Conservation (phyloP, 2,329 filamentous ascomycete genomes). For the Aspergillus persii region DNA sequence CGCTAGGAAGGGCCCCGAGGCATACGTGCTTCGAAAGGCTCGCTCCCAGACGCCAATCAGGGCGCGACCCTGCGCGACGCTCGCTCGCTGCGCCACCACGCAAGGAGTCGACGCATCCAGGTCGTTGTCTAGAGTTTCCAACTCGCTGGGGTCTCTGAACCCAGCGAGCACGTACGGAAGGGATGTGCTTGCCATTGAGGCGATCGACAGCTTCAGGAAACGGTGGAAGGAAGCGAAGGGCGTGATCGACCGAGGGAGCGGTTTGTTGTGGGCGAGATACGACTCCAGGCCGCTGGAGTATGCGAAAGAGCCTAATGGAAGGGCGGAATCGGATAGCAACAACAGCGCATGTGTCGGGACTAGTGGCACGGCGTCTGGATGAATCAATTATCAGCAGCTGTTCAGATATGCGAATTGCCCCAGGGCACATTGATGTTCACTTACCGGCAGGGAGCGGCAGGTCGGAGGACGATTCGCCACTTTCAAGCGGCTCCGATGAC, state of each 20-base stretch:
- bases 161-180: conserved; percentile 60
- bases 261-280: conserved; percentile 58
- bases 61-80: conserved; percentile 59
- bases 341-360: conserved; percentile 53
- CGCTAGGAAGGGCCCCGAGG: conserved; percentile 11
- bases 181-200: conserved; percentile 57
- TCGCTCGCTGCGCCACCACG: conserved; percentile 61
- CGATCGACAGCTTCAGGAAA: conserved; percentile 58
- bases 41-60: conserved; percentile 61
- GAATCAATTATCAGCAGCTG: background rate
- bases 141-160: conserved; percentile 48
- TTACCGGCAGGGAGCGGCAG: conserved; percentile 11
- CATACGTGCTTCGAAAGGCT: conserved; percentile 44
- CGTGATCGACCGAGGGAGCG: conserved; percentile 30
- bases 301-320: conserved; percentile 64
- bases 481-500: conserved; percentile 8
- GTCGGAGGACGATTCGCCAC: conserved; percentile 2
- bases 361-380: conserved; percentile 8
- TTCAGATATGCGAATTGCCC: too few species aligned
- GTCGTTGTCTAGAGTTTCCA: conserved; percentile 59
- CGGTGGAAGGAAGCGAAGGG: conserved; percentile 48
- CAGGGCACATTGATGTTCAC: background rate
- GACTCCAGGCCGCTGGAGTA: conserved; percentile 65
- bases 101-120: conserved; percentile 63
- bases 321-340: conserved; percentile 62